Conservation (phyloP, 345 rosid species). For the Arabis alpina region DNA sequence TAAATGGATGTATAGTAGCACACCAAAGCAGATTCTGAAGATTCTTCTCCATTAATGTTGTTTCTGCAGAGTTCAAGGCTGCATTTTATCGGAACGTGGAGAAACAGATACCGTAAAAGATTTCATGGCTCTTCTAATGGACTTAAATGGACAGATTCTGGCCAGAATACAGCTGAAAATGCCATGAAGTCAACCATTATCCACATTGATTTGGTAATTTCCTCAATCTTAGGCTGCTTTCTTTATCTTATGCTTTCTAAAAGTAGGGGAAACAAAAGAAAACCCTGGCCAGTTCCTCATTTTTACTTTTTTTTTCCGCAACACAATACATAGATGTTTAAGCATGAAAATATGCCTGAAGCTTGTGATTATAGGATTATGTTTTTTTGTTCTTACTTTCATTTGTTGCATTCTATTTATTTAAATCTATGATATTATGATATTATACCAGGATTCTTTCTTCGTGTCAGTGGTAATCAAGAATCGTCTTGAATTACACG, state of each 20-base stretch:
- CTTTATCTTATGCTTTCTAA: background rate
- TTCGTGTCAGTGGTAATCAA: slow-evolving; percentile 90
- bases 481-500: slow-evolving; percentile 67
- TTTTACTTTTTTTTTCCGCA: background rate
- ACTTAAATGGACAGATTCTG: slow-evolving; percentile 45
- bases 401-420: slow-evolving; percentile 12
- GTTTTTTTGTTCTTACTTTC: slow-evolving; percentile 1
- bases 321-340: background rate
- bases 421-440: slow-evolving; percentile 32
- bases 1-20: slow-evolving; percentile 23
- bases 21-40: slow-evolving; percentile 10
- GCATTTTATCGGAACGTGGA: slow-evolving; percentile 99
- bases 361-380: slow-evolving; percentile 20
- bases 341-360: slow-evolving; percentile 11
- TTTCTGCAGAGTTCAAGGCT: slow-evolving; percentile 82
- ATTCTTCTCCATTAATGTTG: slow-evolving; percentile 14
- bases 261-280: slow-evolving; percentile 1
- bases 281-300: background rate
- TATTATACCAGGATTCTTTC: slow-evolving; percentile 81
- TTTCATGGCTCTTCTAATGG: slow-evolving; percentile 54
- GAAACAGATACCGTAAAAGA: slow-evolving; percentile 80
- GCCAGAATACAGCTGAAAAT: slow-evolving; percentile 45
- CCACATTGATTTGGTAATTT: slow-evolving; percentile 90
- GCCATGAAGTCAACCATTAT: slow-evolving; percentile 51
- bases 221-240: slow-evolving; percentile 14